Conservation (phyloP, 2,329 filamentous ascomycete species). For the Cladobotryum mycophilum region DNA sequence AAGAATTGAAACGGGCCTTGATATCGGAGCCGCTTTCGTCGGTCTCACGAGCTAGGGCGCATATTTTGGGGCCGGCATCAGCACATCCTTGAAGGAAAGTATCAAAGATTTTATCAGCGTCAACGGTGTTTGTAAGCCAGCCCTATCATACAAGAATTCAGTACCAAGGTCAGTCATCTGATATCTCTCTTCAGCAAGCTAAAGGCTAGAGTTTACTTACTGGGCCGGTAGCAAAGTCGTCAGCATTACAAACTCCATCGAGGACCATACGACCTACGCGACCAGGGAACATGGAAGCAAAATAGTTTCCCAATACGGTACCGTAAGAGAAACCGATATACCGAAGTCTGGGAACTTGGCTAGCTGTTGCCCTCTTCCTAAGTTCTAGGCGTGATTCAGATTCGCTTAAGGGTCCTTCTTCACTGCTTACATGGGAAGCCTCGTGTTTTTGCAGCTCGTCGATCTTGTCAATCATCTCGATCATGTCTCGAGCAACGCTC, state of each 20-base stretch:
- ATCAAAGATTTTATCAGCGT: conserved; percentile 30
- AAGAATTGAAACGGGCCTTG: conserved; percentile 25
- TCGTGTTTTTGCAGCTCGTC: conserved; percentile 25
- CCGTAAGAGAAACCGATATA: conserved; percentile 48
- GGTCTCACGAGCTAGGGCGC: conserved; percentile 20
- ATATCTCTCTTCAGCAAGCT: not conserved
- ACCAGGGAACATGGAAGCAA: conserved; percentile 30
- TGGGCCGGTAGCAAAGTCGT: conserved; percentile 28
- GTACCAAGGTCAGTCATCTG: not conserved
- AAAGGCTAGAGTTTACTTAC: conserved; percentile 20
- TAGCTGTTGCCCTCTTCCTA: conserved; percentile 9
- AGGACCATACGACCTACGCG: conserved; percentile 36
- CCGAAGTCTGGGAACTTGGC: conserved; percentile 25
- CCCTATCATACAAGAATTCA: conserved; percentile 14
- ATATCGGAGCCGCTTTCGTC: conserved; percentile 26
- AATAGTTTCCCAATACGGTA: conserved; percentile 29
- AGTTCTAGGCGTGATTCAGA: conserved; percentile 8
- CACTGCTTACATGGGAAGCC: not conserved
- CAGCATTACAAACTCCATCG: conserved; percentile 31
- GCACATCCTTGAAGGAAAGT: conserved; percentile 33
- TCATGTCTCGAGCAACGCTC: conserved; percentile 37
- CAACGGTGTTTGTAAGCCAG: conserved; percentile 32
- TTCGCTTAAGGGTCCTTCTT: not conserved
- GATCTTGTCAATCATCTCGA: conserved; percentile 37
- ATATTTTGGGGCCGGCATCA: conserved; percentile 19